phyloP scores from a whole-genome alignment of 1,284 basidiomycete species.

The Flammula alnicola region DNA sequence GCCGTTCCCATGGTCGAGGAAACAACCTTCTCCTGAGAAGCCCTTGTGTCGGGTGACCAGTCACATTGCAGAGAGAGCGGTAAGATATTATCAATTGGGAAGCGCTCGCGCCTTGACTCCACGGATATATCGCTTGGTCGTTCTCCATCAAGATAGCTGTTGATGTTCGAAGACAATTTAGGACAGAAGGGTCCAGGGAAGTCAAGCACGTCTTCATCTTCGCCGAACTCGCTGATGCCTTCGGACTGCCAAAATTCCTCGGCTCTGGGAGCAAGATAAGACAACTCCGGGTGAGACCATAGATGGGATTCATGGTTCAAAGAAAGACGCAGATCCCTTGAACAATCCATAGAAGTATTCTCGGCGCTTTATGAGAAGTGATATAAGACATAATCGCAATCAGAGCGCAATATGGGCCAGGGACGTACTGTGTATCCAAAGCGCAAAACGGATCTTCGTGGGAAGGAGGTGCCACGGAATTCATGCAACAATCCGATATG shows the following conservation, averaged over 20 bases:
- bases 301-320: not conserved
- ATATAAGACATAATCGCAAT: not conserved
- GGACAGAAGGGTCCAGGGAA: constrained; percentile 1
- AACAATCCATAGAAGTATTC: not conserved
- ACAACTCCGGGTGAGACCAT: not conserved
- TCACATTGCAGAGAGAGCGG: constrained; percentile 12
- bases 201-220: constrained; percentile 4
- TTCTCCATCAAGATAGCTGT: not conserved
- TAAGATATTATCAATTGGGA: not conserved
- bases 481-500: not conserved
- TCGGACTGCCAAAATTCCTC: constrained; percentile 3
- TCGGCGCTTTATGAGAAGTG: not conserved
- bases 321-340: not conserved
- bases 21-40: constrained; percentile 26
- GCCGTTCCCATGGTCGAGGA: constrained; percentile 19
- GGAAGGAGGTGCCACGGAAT: not conserved
- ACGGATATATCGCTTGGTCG: constrained; percentile 5
- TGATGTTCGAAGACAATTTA: too few relatives aligned
- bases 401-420: not conserved
- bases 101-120: constrained; percentile 9
- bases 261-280: not conserved
- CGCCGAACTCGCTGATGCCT: constrained; percentile 4
- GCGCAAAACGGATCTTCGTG: not conserved
- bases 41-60: constrained; percentile 25
- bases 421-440: not conserved